Base-by-base conservation (phyloP, 768 basidiomycete species). In the Termitomyces sp. region DNA sequence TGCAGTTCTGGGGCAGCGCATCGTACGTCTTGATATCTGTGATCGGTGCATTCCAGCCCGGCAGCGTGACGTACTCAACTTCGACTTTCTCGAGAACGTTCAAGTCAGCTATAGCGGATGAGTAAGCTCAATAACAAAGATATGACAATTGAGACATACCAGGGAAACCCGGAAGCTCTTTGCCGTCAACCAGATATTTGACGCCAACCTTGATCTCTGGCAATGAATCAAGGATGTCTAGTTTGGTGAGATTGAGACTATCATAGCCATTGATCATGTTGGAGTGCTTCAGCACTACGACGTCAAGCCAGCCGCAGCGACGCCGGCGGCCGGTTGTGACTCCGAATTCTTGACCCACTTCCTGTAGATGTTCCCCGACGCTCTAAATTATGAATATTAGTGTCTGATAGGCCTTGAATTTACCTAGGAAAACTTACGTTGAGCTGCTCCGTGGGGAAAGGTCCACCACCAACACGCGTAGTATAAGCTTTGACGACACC, bases 401-500 rank as follows among this genome's bases (percentile, higher is more conserved):
- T 36, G 10, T 39, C n/a, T 41, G 4, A 24, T 26, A 16, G 42
- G 26, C 18, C 20, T 15, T 13, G 13, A 16, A 18, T 41, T 12
- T 3, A 51, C 18, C 29, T 52, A 22, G 58, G 24, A 46, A 18
- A 9, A 75, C 86, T 57, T 51, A 92, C 90, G 72, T 94, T 89
- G 56, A 97, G 81, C 70, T 94, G 92, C 72, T 99, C 97, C 0
- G 92, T 93, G 8, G 97, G 94, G 81, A 99, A 98, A 4, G 97
- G 97, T 0, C 97, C 97, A 39, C 94, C 92, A n/a, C 97, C 97
- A 24, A 99, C 97, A 28, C 97, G 84, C 1, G 97, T 98, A 18
- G 97, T 98, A 72, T 99, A 99, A 0, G 97, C 97, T 72, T 98
- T 99, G 69, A 98, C 79, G 58, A 99, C 97, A 47, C 97, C 97